Percentiles rank a stretch among this genome's conserved stretches.
Evolutionary conservation across 73 alveolate species (phyloP).

Genomic region (Stentor roeselii): DNA sequence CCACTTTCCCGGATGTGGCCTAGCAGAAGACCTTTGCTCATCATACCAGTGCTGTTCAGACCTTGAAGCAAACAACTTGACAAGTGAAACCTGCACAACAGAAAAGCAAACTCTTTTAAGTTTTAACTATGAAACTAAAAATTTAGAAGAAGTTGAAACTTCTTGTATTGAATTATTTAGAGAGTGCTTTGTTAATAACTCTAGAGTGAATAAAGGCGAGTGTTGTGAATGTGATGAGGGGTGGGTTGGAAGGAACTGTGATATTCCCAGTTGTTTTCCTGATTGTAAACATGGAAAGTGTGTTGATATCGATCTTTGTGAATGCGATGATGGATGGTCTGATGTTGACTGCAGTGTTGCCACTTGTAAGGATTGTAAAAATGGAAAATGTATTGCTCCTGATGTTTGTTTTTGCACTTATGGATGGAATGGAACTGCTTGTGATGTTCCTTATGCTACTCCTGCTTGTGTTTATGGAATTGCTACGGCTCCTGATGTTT

Average conservation of each 20-base stretch:
- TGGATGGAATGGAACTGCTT: constrained; percentile 64
- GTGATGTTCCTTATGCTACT: constrained; percentile 48
- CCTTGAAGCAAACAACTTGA: background rate
- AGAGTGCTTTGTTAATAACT: constrained; percentile 47
- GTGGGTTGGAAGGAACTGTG: constrained; percentile 75
- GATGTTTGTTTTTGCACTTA: constrained; percentile 70
- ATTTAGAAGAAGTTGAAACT: background rate
- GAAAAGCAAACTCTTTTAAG: background rate
- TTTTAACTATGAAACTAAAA: background rate
- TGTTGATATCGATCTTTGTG: constrained; percentile 67
- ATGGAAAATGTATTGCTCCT: constrained; percentile 74
- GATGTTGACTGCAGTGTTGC: constrained; percentile 56
- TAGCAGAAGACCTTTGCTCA: constrained; percentile 19
- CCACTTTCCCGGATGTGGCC: constrained; percentile 79
- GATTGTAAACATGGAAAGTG: constrained; percentile 67
- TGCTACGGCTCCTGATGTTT: constrained; percentile 46
- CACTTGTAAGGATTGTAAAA: constrained; percentile 57
- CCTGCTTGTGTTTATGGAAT: constrained; percentile 67
- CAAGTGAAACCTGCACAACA: background rate
- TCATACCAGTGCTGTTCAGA: background rate
- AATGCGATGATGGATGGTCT: constrained; percentile 67
- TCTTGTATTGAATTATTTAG: constrained; percentile 41
- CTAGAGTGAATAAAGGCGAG: constrained; percentile 42
- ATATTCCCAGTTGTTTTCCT: constrained; percentile 69
- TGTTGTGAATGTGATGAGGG: constrained; percentile 79